These are phyloP conservation scores for Xylaria telfairii DNA, from an alignment of 495 filamentous ascomycete genomes.

Conservation along the genomic window DNA sequence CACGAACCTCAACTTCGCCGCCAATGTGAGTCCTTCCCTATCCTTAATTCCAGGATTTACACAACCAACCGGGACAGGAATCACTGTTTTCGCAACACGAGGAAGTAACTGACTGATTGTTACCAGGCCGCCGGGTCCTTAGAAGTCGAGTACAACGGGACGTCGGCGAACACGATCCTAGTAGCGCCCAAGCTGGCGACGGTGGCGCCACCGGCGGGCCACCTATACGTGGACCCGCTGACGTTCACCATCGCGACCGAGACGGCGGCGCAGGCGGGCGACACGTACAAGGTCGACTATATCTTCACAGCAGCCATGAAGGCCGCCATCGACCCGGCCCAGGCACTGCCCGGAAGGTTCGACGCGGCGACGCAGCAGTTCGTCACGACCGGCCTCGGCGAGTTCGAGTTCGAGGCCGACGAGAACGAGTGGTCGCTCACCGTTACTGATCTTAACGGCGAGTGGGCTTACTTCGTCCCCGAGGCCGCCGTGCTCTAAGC, in stretches of 20 bases:
- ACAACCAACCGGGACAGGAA: too few species aligned
- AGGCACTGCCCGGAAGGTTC: constrained; percentile 39
- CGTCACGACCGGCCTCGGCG: constrained; percentile 43
- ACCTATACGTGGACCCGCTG: constrained; percentile 7
- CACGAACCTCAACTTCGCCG: constrained; percentile 9
- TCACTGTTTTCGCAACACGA: not conserved
- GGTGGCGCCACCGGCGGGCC: not conserved
- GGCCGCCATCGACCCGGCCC: constrained; percentile 5
- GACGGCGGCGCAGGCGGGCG: not conserved
- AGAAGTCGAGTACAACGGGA: constrained; percentile 1
- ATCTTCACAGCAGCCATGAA: constrained; percentile 2
- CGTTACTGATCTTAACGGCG: constrained; percentile 41
- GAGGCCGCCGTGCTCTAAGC: constrained; percentile 23
- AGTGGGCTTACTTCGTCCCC: constrained; percentile 48
- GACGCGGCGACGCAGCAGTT: constrained; percentile 44
- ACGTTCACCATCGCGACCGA: not conserved
- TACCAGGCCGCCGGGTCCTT: not conserved
- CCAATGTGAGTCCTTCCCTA: not conserved
- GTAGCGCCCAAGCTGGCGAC: not conserved
- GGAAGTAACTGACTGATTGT: not conserved
- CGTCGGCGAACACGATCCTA: not conserved
- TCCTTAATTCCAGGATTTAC: not conserved
- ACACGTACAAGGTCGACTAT: constrained; percentile 1
- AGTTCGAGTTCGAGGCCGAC: constrained; percentile 51
- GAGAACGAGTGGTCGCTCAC: constrained; percentile 49